phyloP scores from a whole-genome alignment of 768 basidiomycete species.

The Tylopilus rubrobrunneus region DNA sequence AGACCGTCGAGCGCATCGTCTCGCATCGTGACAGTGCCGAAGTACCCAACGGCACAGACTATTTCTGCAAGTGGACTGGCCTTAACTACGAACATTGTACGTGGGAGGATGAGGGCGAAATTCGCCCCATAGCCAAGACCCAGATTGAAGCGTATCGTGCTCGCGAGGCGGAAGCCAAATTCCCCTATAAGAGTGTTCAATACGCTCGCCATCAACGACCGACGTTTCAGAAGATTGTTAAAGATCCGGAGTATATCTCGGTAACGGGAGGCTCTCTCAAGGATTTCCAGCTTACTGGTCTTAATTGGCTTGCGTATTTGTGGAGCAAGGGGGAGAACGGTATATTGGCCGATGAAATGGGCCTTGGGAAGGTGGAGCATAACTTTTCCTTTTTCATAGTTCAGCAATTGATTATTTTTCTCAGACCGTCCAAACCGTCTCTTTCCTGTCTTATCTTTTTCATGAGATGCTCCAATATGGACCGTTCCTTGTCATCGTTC shows the following conservation, averaged over 20 bases:
- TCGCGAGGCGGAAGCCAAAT: constrained; percentile 73
- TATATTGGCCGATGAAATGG: constrained; percentile 99
- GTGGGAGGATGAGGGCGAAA: constrained; percentile 85
- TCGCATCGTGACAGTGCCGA: constrained; percentile 64
- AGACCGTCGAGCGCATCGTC: constrained; percentile 88
- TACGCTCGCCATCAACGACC: constrained; percentile 73
- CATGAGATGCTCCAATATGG: constrained; percentile 91
- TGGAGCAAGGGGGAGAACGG: constrained; percentile 96
- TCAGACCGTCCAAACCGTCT: constrained; percentile 92
- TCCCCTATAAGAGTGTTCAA: constrained; percentile 78
- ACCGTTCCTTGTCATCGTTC: constrained; percentile 96
- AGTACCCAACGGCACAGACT: constrained; percentile 55
- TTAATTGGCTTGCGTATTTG: constrained; percentile 98
- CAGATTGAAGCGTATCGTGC: constrained; percentile 77
- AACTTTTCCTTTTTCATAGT: neutral
- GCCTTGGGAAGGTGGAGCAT: constrained; percentile 79
- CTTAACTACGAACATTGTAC: constrained; percentile 94
- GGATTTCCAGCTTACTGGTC: constrained; percentile 96
- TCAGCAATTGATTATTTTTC: constrained; percentile 11
- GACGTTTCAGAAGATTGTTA: constrained; percentile 73
- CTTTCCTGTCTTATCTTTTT: constrained; percentile 93
- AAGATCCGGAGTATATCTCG: constrained; percentile 83
- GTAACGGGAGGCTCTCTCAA: constrained; percentile 83
- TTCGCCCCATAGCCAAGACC: constrained; percentile 70
- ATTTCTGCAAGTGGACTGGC: constrained; percentile 96